Conservation (phyloP, 371 early-diverging fungal species). For the Syncephalis plumigaleata region DNA sequence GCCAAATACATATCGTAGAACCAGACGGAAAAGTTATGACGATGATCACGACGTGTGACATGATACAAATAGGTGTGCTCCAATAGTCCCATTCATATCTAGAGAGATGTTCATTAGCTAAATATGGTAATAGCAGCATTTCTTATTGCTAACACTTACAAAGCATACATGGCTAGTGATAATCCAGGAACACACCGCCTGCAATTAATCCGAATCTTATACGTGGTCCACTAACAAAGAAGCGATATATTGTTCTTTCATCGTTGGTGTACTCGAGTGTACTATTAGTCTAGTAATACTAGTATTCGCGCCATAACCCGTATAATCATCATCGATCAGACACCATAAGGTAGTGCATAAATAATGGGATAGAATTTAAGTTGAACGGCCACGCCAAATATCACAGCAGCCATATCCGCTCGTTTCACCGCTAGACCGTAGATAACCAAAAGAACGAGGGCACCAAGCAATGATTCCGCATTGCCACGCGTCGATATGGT, state of each 20-base stretch:
- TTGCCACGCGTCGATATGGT: constrained; percentile 92
- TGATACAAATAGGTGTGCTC: constrained; percentile 89
- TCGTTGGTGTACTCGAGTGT: constrained; percentile 1
- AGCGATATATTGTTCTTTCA: neutral
- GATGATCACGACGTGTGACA: constrained; percentile 85
- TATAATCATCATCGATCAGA: constrained; percentile 26
- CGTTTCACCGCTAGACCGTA: constrained; percentile 39
- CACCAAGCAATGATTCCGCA: constrained; percentile 71
- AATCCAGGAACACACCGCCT: constrained; percentile 24
- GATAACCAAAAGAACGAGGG: constrained; percentile 55
- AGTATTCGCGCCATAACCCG: too few relatives aligned
- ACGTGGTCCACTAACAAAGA: constrained; percentile 26
- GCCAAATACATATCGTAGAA: constrained; percentile 83
- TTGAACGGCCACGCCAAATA: constrained; percentile 89
- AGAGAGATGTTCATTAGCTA: neutral
- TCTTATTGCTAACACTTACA: neutral
- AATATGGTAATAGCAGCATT: neutral
- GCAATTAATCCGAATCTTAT: constrained; percentile 51
- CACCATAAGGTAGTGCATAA: constrained; percentile 65
- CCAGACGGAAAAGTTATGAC: constrained; percentile 95
- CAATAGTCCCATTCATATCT: constrained; percentile 78
- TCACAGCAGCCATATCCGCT: constrained; percentile 33
- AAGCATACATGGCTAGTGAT: neutral
- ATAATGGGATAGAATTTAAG: constrained; percentile 94
- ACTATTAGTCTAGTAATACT: too few relatives aligned